Percentiles rank a stretch among this genome's conserved stretches.
Conservation (phyloP, 768 basidiomycete species). For the Podaxis sp. region DNA sequence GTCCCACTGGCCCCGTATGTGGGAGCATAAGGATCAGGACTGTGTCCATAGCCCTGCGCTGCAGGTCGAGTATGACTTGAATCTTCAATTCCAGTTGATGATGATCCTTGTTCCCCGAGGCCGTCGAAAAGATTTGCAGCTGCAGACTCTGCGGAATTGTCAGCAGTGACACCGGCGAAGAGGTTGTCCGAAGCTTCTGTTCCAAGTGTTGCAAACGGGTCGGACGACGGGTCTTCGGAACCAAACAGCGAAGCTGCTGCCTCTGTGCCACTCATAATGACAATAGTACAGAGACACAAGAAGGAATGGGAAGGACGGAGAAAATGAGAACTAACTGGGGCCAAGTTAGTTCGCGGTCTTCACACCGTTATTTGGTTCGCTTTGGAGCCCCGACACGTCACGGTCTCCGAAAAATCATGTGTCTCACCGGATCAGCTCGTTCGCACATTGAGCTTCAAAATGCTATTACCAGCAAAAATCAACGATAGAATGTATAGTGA, state of each 20-base stretch:
- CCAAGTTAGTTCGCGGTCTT: conserved; percentile 1
- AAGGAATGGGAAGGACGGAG: background rate
- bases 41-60: background rate
- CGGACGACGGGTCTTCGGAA: conserved; percentile 56
- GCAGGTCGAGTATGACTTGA: background rate
- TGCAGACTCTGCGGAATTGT: background rate
- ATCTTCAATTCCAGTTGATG: background rate
- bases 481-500: conserved; percentile 1
- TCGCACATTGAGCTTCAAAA: background rate
- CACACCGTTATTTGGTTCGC: conserved; percentile 18
- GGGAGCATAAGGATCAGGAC: background rate
- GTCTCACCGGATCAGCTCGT: conserved; percentile 1
- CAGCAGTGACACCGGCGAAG: conserved; percentile 5
- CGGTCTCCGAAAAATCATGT: conserved; percentile 10
- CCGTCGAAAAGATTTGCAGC: background rate
- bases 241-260: conserved; percentile 84
- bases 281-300: background rate
- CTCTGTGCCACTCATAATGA: conserved; percentile 63
- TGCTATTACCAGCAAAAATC: background rate
- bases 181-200: conserved; percentile 20
- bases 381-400: conserved; percentile 20
- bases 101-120: background rate
- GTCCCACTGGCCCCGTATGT: background rate
- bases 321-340: background rate
- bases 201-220: conserved; percentile 66